Evolutionary conservation across 2,329 filamentous ascomycete species (phyloP).

Genomic region (Trichoderma sp.): DNA sequence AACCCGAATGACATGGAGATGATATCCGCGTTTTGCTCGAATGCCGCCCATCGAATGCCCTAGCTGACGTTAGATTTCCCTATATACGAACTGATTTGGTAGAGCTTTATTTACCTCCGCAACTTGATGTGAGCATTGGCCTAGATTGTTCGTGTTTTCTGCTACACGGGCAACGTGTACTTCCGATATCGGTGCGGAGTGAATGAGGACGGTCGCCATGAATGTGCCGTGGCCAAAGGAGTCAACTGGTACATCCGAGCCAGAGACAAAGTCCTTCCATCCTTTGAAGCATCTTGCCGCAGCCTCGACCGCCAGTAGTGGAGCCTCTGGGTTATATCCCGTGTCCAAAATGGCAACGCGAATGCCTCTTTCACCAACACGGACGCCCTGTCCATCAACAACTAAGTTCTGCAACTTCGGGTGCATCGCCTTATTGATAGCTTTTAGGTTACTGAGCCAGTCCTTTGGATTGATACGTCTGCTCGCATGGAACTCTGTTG

Average conservation of each 20-base stretch:
- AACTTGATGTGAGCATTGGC: neutral
- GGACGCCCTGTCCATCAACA: neutral
- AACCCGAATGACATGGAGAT: neutral
- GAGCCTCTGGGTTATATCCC: neutral
- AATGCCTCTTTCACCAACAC: neutral
- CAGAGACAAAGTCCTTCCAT: neutral
- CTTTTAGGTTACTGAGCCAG: neutral
- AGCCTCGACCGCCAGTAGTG: rapidly evolving
- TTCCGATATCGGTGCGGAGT: neutral
- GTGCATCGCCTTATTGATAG: neutral
- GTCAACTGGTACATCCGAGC: neutral
- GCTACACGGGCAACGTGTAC: neutral
- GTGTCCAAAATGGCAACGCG: neutral
- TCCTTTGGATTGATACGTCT: neutral
- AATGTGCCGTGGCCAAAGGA: neutral
- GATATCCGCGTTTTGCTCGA: neutral
- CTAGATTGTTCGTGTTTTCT: neutral
- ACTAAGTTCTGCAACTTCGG: neutral
- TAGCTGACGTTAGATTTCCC: neutral
- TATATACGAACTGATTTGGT: neutral
- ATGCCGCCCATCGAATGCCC: neutral
- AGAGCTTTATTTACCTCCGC: neutral
- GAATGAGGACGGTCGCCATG: neutral
- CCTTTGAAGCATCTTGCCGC: neutral
- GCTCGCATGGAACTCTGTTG: neutral